Conservation (phyloP, 2,329 filamentous ascomycete genomes). For the Fusarium sp. region DNA sequence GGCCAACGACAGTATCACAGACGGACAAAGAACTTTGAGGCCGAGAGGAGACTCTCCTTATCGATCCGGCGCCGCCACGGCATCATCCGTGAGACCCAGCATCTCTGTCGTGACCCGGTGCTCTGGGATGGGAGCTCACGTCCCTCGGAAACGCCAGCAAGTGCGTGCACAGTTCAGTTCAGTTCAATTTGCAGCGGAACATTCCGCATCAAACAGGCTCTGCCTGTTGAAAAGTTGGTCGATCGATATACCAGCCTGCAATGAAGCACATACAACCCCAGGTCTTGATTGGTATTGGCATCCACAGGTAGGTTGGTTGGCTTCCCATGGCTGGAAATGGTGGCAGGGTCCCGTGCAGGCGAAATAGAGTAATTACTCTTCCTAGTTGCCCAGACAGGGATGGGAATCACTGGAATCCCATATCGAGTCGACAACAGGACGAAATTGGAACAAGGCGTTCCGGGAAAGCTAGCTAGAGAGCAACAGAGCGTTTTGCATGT, state of each 20-base stretch:
- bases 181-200: not conserved
- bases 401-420: constrained; percentile 39
- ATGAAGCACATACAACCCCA: not conserved
- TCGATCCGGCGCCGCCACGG: constrained; percentile 31
- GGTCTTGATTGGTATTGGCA: not conserved
- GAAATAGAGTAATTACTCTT: constrained; percentile 9
- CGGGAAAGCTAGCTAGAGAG: constrained; percentile 20
- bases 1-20: constrained; percentile 22
- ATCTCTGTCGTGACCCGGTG: not conserved
- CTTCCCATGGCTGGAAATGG: not conserved
- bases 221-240: not conserved
- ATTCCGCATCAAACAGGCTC: not conserved
- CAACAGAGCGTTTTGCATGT: constrained; percentile 36
- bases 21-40: constrained; percentile 1
- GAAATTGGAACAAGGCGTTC: constrained; percentile 22
- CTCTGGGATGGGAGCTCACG: not conserved
- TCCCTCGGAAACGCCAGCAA: constrained; percentile 1
- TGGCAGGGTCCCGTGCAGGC: constrained; percentile 13
- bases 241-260: not conserved
- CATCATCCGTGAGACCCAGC: constrained; percentile 34
- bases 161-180: not conserved
- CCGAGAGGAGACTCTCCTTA: not conserved
- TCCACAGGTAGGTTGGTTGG: too few species aligned
- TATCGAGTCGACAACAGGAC: constrained; percentile 13
- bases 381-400: constrained; percentile 26